Evolutionary conservation across 352 stramenopile species (phyloP), one percentile per base, ranked within the genome.

Genomic region (Pythium insidiosum): DNA sequence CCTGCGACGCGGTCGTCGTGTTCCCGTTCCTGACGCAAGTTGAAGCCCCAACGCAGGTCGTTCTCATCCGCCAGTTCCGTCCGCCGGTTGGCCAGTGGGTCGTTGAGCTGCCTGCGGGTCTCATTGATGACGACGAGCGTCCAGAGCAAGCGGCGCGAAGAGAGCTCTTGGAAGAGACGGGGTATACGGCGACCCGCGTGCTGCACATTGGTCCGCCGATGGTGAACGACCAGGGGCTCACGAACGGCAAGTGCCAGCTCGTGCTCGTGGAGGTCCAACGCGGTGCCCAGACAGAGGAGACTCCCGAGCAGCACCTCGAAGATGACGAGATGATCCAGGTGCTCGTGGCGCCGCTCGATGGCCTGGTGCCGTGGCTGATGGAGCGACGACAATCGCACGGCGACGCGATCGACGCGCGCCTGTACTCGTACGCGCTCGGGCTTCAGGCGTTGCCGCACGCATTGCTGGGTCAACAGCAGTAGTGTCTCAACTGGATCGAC

Each of bases 11-110:
- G 0, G 78, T 90, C 5, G 71, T 88, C 37, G 71, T 88, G 31
- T 79, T 90, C 37, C 78, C 78, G 23, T 84, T 87, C 36, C 53
- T 88, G 18, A 81, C 62, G 24, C 58, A 57, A 7, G 37, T 35
- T 31, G 41, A 52, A 18, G 42, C 48, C 5, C 55, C 54, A 13
- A 66, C 48, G 2, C 60, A 57, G 7, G 74, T 83, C 33, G 62
- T 97, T 19, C 56, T 95, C 30, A 93, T 97, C 43, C 75, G 84
- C 25, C 91, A 97, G 56, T 97, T 93, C 53, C 81, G 91, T 12
- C 88, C 88, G 15, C 79, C 88, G 3, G 72, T 88, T 5, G 74
- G 74, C 38, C 68, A 76, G 33, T 93, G 77, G 62, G 91, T 92
- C 19, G 54, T 97, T 33, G 88, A 97, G 61, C 71, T 97, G 13